Evolutionary conservation across 1,284 basidiomycete genomes (phyloP).

Genomic region (Ceratobasidium sp.): DNA sequence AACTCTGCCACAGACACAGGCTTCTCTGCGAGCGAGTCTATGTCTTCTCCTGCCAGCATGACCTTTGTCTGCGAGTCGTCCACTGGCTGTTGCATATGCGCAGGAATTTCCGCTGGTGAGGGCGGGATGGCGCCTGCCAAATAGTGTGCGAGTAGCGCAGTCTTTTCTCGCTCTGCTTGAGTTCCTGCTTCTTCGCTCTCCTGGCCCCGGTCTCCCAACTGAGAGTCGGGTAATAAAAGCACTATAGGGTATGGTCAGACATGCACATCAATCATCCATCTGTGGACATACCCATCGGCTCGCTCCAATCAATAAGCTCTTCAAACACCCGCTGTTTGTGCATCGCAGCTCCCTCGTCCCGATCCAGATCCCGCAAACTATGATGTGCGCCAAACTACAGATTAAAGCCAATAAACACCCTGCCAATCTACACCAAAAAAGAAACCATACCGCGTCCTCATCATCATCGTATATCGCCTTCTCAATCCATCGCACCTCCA

Average conservation of each 20-base stretch:
- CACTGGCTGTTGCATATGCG: constrained; percentile 56
- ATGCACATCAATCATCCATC: constrained; percentile 34
- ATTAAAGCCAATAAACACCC: constrained; percentile 29
- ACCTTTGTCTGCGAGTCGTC: constrained; percentile 67
- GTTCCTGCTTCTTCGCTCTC: constrained; percentile 70
- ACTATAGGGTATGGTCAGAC: constrained; percentile 55
- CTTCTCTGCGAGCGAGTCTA: constrained; percentile 56
- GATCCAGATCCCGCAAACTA: constrained; percentile 77
- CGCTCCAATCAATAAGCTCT: constrained; percentile 82
- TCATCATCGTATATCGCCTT: constrained; percentile 86
- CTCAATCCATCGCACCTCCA: constrained; percentile 78
- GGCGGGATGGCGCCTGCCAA: constrained; percentile 53
- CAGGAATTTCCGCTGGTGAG: constrained; percentile 71
- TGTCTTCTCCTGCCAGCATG: constrained; percentile 75
- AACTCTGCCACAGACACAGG: constrained; percentile 42
- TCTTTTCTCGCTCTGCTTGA: constrained; percentile 80
- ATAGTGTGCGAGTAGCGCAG: constrained; percentile 77
- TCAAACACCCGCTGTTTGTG: constrained; percentile 79
- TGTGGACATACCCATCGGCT: constrained; percentile 69
- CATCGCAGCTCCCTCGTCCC: constrained; percentile 82
- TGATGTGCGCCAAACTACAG: constrained; percentile 59
- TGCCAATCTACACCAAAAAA: background rate
- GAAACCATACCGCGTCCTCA: constrained; percentile 75
- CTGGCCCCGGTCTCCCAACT: constrained; percentile 65
- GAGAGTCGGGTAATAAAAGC: constrained; percentile 70